Conservation (phyloP, 2,329 filamentous ascomycete genomes). For the Amauroascus verrucosus region DNA sequence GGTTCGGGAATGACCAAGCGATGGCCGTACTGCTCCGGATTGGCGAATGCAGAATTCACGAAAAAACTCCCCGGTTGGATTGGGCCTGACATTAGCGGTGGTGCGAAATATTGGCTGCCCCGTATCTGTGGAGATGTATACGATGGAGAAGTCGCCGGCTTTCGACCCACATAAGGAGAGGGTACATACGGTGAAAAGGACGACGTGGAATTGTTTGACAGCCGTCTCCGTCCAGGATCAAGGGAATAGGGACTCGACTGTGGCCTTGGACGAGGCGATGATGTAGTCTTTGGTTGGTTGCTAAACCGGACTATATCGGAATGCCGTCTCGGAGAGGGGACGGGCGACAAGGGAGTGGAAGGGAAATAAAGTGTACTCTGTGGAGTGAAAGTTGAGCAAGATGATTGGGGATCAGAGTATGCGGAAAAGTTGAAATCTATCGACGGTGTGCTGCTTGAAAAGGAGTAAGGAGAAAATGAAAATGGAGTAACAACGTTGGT, state of each 20-base stretch:
- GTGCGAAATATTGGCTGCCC: neutral
- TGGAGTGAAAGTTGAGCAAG: conserved; percentile 47
- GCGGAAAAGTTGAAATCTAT: conserved; percentile 56
- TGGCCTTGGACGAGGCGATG: conserved; percentile 53
- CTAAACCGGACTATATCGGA: conserved; percentile 5
- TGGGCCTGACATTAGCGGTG: neutral
- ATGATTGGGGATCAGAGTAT: conserved; percentile 59
- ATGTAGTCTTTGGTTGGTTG: neutral
- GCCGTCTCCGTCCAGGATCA: conserved; percentile 1
- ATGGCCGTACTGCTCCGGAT: neutral
- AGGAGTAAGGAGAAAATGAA: conserved; percentile 63
- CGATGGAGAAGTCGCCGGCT: neutral
- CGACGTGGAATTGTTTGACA: conserved; percentile 3
- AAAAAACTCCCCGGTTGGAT: neutral
- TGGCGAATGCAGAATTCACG: neutral
- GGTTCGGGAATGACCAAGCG: neutral
- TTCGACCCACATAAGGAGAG: neutral
- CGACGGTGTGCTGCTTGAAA: conserved; percentile 48
- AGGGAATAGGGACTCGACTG: conserved; percentile 11
- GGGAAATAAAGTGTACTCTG: conserved; percentile 58
- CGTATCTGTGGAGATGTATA: conserved; percentile 2
- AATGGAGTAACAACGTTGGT: conserved; percentile 43
- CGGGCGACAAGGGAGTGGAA: conserved; percentile 60
- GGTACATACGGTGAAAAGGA: neutral
- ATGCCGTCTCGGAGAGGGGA: conserved; percentile 29